Evolutionary conservation across 768 basidiomycete genomes (phyloP).

Genomic region (Leccinum barrowsii): DNA sequence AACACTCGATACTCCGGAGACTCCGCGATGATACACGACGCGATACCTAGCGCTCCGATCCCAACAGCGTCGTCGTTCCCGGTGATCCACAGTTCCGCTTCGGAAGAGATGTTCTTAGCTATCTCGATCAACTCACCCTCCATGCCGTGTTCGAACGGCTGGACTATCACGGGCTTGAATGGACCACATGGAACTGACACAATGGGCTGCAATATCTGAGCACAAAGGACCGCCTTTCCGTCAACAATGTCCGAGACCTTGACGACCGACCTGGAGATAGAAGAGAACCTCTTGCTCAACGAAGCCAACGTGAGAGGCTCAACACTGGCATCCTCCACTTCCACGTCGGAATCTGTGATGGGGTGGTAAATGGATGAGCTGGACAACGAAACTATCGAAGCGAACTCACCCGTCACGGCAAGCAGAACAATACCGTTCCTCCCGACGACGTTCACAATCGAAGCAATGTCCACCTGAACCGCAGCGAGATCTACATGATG

Average conservation of each 20-base stretch:
- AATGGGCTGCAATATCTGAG: slow-evolving; percentile 11
- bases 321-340: not conserved
- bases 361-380: not conserved
- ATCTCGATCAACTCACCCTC: slow-evolving; percentile 29
- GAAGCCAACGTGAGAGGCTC: not conserved
- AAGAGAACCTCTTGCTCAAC: not conserved
- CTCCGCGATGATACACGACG: slow-evolving; percentile 27
- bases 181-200: slow-evolving; percentile 14
- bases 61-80: slow-evolving; percentile 30
- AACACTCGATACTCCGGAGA: slow-evolving; percentile 29
- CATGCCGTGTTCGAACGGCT: slow-evolving; percentile 23
- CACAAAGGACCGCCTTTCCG: not conserved
- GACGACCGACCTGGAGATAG: not conserved
- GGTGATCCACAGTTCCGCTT: slow-evolving; percentile 28
- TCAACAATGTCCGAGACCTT: not conserved
- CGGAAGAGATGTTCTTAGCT: slow-evolving; percentile 22
- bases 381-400: too few species aligned
- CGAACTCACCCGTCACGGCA: slow-evolving; percentile 17
- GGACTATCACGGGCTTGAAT: slow-evolving; percentile 26
- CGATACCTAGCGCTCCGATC: slow-evolving; percentile 29
- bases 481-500: slow-evolving; percentile 21
- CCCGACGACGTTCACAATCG: slow-evolving; percentile 24
- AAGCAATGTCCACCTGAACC: slow-evolving; percentile 17
- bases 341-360: not conserved
- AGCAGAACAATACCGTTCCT: slow-evolving; percentile 21